Conservation (phyloP, 192 early-diverging fungal species). For the Geranomyces variabilis region DNA sequence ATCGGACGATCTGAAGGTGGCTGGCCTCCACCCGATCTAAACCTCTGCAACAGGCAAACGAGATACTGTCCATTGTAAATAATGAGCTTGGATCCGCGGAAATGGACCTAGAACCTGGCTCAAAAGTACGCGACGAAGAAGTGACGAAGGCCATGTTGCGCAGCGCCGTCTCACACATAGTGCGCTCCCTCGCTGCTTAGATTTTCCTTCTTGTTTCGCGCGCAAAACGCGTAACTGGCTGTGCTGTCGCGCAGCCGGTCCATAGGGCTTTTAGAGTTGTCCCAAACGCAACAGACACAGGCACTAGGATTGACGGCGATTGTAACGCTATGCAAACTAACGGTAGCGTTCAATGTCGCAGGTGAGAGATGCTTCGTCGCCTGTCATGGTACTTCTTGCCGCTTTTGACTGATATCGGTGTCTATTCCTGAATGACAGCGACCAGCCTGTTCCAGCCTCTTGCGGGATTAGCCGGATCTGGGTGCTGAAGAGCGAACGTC, state of each 20-base stretch:
- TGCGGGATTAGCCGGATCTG: slow-evolving; percentile 63
- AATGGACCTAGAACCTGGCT: slow-evolving; percentile 1
- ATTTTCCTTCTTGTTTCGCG: slow-evolving; percentile 46
- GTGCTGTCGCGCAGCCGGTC: slow-evolving; percentile 53
- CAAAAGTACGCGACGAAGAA: neutral
- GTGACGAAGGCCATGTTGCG: too few relatives aligned
- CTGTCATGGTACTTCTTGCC: neutral
- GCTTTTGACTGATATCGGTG: neutral
- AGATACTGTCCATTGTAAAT: slow-evolving; percentile 17
- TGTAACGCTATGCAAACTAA: slow-evolving; percentile 7
- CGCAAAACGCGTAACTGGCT: slow-evolving; percentile 41
- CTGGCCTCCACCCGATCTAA: too few relatives aligned
- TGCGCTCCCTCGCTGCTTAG: too few relatives aligned
- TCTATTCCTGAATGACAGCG: neutral
- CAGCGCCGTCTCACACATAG: too few relatives aligned
- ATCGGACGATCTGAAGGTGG: too few relatives aligned
- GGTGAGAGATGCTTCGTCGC: neutral
- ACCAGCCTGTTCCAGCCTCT: slow-evolving; percentile 17
- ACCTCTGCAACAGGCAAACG: neutral
- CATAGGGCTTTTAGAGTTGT: neutral
- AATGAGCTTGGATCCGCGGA: slow-evolving; percentile 19
- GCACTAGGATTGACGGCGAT: neutral
- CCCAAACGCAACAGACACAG: neutral
- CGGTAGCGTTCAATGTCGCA: neutral
- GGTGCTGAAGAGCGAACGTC: slow-evolving; percentile 50